Evolutionary conservation across 2,329 filamentous ascomycete species (phyloP), one percentile per base, ranked within the genome.

Genomic region (Aspergillus uvarum): DNA sequence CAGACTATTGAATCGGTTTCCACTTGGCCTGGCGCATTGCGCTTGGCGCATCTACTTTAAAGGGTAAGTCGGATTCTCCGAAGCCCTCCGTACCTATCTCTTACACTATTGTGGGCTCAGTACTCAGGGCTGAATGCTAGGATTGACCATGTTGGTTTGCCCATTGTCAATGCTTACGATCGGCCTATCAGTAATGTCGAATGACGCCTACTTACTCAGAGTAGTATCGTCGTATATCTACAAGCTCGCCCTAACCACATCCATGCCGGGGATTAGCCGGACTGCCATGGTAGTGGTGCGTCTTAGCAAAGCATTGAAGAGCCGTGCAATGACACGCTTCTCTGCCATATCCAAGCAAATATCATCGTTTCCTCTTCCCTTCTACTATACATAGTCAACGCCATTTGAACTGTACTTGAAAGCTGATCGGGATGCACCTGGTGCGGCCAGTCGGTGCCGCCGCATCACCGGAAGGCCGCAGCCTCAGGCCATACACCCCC

Each of bases 1-100:
- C 42, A 35, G 53, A 55, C 53, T 55, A 55, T 55, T 55, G 53
- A 35, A 26, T 21, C n/a, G 53, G 53, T 55, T 55, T 48, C 53
- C 53, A 55, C 53, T 38, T 21, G 29, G 14, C 22, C 42, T 32
- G 53, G 42, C 44, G 48, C 21, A 44, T n/a, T 55, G 53, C 29
- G 42, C 53, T 55, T 55, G 31, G 53, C 53, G 44, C 19, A 12
- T 19, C 26, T 47, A 48, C 53, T 47, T 55, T 38, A 55, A 22
- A 47, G 24, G 44, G 5, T 10, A 21, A 31, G 38, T 31, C 5
- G 42, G 21, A 26, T 53, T 55, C 12, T 24, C 24, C n/a, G 42
- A 54, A 11, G 38, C 38, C 14, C 22, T 22, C 22, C 22, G 22
- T n/a, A 19, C 16, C n/a, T n/a, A 44, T 19, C 38, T 44, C 38